A percentile compares a stretch with the other conserved stretches of the same genome.
phyloP scores from a whole-genome alignment of 1,284 basidiomycete species.

The Fomitopsis pinicola region DNA sequence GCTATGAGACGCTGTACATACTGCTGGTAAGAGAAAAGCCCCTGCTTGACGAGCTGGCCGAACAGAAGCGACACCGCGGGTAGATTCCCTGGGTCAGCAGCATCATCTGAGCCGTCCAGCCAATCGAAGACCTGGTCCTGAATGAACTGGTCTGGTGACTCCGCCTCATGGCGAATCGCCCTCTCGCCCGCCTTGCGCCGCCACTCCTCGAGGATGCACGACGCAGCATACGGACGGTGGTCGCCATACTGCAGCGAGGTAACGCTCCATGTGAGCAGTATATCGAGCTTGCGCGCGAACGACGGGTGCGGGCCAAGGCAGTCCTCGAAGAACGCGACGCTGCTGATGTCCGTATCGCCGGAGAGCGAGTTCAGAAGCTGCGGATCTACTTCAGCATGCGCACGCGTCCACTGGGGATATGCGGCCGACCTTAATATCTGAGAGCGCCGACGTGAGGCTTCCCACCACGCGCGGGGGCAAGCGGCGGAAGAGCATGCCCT shows the following conservation, averaged over 20 bases:
- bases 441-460: constrained; percentile 24
- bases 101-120: constrained; percentile 70
- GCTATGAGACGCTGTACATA: constrained; percentile 87
- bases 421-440: constrained; percentile 58
- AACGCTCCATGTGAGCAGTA: constrained; percentile 84
- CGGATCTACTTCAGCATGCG: not conserved
- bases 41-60: constrained; percentile 73
- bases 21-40: constrained; percentile 78
- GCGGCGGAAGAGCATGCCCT: constrained; percentile 72
- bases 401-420: not conserved
- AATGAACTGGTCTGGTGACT: constrained; percentile 54
- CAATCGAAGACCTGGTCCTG: constrained; percentile 81
- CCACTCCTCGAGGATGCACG: constrained; percentile 72
- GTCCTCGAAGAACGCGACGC: constrained; percentile 58
- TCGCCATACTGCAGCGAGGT: constrained; percentile 82
- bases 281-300: constrained; percentile 72
- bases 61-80: constrained; percentile 68
- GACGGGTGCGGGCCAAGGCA: constrained; percentile 37
- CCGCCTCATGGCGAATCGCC: constrained; percentile 52
- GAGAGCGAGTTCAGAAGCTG: constrained; percentile 82
- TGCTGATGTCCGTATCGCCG: constrained; percentile 61
- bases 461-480: constrained; percentile 57
- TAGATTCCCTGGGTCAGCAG: constrained; percentile 55
- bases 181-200: constrained; percentile 58
- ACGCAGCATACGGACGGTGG: constrained; percentile 80